phyloP scores from a whole-genome alignment of 257 asterid genomes.

The Gentiana dahurica region DNA sequence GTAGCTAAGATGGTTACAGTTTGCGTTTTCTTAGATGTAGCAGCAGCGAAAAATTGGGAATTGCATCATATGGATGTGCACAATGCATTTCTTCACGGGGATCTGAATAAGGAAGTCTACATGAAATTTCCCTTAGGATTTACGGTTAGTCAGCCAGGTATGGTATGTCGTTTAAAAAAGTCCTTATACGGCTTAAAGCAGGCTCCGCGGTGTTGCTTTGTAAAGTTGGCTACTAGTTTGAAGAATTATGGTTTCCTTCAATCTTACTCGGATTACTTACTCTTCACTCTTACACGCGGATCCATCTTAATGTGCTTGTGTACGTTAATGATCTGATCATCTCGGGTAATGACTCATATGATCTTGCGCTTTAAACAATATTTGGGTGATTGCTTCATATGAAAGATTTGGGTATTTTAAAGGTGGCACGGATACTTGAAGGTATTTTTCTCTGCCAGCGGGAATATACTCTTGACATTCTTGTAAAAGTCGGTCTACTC shows the following conservation, averaged over 20 bases:
- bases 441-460: neutral
- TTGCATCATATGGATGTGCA: neutral
- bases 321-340: neutral
- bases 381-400: neutral
- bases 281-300: neutral
- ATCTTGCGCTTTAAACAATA: neutral
- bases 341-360: neutral
- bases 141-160: neutral
- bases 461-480: neutral
- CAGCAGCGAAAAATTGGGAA: neutral
- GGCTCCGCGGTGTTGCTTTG: slow-evolving; percentile 4
- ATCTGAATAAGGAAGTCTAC: neutral
- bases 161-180: neutral
- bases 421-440: neutral
- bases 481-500: neutral
- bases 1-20: neutral
- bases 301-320: neutral
- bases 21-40: neutral
- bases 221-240: neutral
- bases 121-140: neutral
- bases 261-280: neutral
- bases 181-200: neutral
- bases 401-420: neutral
- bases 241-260: neutral
- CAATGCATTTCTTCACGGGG: neutral